These are phyloP conservation scores for Cercospora zeina DNA, from an alignment of 2,329 filamentous ascomycete species.

Conservation along the genomic window DNA sequence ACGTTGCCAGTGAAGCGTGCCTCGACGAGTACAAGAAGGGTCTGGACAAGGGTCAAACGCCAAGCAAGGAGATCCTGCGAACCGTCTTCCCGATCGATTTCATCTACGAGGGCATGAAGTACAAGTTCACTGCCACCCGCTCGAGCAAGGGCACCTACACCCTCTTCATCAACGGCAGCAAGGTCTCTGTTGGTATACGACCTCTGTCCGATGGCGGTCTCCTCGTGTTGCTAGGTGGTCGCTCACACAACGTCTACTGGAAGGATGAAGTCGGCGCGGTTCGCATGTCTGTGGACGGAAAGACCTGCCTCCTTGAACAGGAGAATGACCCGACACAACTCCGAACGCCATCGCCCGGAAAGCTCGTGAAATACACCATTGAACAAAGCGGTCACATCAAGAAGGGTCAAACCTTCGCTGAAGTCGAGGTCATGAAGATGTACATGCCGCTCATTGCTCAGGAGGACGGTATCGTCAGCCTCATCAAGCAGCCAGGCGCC, in stretches of 20 bases:
- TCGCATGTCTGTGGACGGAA: conserved; percentile 92
- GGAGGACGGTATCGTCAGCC: conserved; percentile 93
- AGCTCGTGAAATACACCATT: conserved; percentile 96
- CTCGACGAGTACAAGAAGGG: conserved; percentile 83
- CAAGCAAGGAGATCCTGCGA: conserved; percentile 93
- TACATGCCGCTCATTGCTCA: conserved; percentile 97
- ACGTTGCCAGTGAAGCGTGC: conserved; percentile 88
- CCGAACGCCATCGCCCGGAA: conserved; percentile 89
- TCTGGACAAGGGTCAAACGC: conserved; percentile 95
- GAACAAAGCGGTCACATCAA: conserved; percentile 92
- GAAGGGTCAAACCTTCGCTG: conserved; percentile 89
- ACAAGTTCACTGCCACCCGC: conserved; percentile 96
- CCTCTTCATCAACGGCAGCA: conserved; percentile 97
- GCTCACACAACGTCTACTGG: conserved; percentile 99
- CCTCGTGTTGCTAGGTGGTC: conserved; percentile 83
- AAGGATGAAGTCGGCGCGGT: conserved; percentile 97
- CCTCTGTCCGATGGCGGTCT: conserved; percentile 92
- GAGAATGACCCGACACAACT: conserved; percentile 99
- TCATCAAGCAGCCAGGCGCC: conserved; percentile 99
- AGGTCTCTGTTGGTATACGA: conserved; percentile 88
- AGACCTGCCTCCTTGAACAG: conserved; percentile 96
- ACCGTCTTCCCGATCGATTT: conserved; percentile 98
- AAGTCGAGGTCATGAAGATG: conserved; percentile 99
- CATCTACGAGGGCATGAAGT: conserved; percentile 94
- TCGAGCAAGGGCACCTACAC: conserved; percentile 93